phyloP scores from a whole-genome alignment of 1,284 basidiomycete genomes.

The Mycena citricolor region DNA sequence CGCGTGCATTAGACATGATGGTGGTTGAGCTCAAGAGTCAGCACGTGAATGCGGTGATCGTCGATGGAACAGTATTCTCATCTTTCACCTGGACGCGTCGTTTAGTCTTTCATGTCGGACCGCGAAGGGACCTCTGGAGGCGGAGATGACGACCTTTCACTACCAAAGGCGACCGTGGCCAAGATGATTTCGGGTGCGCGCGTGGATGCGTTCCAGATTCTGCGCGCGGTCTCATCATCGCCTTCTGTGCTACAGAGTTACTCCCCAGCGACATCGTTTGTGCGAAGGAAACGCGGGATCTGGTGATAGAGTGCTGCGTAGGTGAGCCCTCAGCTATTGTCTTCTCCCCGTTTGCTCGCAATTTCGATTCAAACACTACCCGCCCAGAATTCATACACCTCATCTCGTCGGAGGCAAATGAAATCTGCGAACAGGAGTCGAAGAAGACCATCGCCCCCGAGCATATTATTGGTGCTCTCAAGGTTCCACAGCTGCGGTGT shows the following conservation, averaged over 20 bases:
- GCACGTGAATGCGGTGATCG: conserved; percentile 1
- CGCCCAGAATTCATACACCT: conserved; percentile 92
- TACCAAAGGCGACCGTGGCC: conserved; percentile 96
- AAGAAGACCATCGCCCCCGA: conserved; percentile 99
- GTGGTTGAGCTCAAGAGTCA: conserved; percentile 46
- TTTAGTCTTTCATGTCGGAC: conserved; percentile 69
- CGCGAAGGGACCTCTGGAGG: conserved; percentile 71
- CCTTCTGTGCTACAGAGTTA: conserved; percentile 76
- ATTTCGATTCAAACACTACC: conserved; percentile 14
- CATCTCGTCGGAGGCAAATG: conserved; percentile 96
- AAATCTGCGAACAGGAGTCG: conserved; percentile 96
- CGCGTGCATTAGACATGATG: conserved; percentile 41
- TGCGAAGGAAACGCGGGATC: conserved; percentile 93
- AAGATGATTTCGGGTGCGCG: conserved; percentile 91
- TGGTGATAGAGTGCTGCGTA: conserved; percentile 98
- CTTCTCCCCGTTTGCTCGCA: no score
- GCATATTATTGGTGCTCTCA: conserved; percentile 91
- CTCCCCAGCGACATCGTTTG: conserved; percentile 89
- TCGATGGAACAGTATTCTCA: background rate
- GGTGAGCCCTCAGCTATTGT: conserved; percentile 56
- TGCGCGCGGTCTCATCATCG: conserved; percentile 12
- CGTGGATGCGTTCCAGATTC: conserved; percentile 1
- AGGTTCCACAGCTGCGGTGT: conserved; percentile 75
- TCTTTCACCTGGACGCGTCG: conserved; percentile 2
- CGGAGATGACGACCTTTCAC: conserved; percentile 87